Percentiles rank a stretch among this genome's conserved stretches.
These are phyloP conservation scores for Colletotrichum sp. DNA, from an alignment of 2,329 filamentous ascomycete species.

Conservation along the genomic window DNA sequence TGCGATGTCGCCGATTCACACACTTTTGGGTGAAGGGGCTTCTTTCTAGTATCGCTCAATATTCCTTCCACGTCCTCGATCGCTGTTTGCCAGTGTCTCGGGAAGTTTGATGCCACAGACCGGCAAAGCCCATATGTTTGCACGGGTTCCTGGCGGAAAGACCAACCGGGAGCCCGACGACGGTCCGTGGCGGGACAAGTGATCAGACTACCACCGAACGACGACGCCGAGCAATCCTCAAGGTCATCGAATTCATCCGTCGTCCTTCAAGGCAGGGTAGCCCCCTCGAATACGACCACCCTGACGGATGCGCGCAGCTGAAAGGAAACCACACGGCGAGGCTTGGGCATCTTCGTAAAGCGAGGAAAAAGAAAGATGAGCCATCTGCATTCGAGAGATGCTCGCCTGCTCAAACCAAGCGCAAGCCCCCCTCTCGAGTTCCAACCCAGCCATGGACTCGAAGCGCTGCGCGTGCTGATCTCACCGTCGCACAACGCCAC, in stretches of 20 bases:
- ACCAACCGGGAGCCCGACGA: not conserved
- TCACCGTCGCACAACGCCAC: constrained; percentile 10
- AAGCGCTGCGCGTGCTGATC: constrained; percentile 1
- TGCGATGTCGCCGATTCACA: not conserved
- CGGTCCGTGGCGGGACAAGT: not conserved
- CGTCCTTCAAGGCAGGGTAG: not conserved
- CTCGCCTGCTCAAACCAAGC: constrained; percentile 1
- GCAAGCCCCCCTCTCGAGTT: not conserved
- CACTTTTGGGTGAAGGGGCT: not conserved
- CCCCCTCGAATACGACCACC: constrained; percentile 1
- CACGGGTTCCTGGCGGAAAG: not conserved
- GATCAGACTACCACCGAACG: not conserved
- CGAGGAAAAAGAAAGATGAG: not conserved
- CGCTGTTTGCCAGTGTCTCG: constrained; percentile 27
- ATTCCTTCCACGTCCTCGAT: not conserved
- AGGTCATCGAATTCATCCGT: not conserved
- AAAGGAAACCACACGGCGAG: not conserved
- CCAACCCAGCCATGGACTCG: not conserved
- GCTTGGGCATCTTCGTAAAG: not conserved
- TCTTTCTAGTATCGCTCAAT: not conserved
- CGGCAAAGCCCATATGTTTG: constrained; percentile 1
- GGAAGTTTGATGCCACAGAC: constrained; percentile 11
- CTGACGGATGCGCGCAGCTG: not conserved
- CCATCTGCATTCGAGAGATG: not conserved
- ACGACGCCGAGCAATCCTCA: not conserved